Percentiles rank a stretch among this genome's conserved stretches.
Evolutionary conservation across 306 rosid genomes (phyloP).

Genomic region (Sicyos edulis): DNA sequence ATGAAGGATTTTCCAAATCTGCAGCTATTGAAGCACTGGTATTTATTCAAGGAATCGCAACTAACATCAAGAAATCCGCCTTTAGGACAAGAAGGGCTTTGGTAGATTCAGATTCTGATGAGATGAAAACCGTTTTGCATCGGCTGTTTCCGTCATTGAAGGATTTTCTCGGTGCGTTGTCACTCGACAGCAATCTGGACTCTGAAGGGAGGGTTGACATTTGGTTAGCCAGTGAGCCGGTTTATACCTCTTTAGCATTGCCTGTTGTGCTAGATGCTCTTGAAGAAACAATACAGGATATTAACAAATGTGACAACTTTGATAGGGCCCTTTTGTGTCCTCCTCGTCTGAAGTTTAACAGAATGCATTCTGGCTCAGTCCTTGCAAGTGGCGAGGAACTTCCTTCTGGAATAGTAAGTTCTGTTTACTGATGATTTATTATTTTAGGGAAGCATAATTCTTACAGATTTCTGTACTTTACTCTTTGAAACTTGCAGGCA

Average conservation of each 20-base stretch:
- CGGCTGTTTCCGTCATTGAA: slow-evolving; percentile 55
- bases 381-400: slow-evolving; percentile 84
- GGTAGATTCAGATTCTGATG: slow-evolving; percentile 33
- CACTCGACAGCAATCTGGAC: slow-evolving; percentile 42
- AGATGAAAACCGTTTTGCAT: slow-evolving; percentile 31
- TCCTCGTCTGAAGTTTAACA: slow-evolving; percentile 65
- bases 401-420: slow-evolving; percentile 91
- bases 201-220: slow-evolving; percentile 56
- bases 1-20: slow-evolving; percentile 40
- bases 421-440: slow-evolving; percentile 22
- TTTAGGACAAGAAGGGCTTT: slow-evolving; percentile 60
- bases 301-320: slow-evolving; percentile 46
- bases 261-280: slow-evolving; percentile 70
- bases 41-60: slow-evolving; percentile 40
- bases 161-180: slow-evolving; percentile 51
- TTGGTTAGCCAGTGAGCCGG: slow-evolving; percentile 59
- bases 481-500: slow-evolving; percentile 44
- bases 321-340: slow-evolving; percentile 42
- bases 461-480: slow-evolving; percentile 20
- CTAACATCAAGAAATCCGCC: slow-evolving; percentile 46
- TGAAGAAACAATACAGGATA: slow-evolving; percentile 46
- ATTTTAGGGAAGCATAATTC: slow-evolving; percentile 12
- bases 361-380: slow-evolving; percentile 86
- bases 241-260: slow-evolving; percentile 62
- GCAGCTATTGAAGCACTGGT: slow-evolving; percentile 52